Conservation (phyloP, 805 yeast species). For the Metschnikowia chrysomelidarum region DNA sequence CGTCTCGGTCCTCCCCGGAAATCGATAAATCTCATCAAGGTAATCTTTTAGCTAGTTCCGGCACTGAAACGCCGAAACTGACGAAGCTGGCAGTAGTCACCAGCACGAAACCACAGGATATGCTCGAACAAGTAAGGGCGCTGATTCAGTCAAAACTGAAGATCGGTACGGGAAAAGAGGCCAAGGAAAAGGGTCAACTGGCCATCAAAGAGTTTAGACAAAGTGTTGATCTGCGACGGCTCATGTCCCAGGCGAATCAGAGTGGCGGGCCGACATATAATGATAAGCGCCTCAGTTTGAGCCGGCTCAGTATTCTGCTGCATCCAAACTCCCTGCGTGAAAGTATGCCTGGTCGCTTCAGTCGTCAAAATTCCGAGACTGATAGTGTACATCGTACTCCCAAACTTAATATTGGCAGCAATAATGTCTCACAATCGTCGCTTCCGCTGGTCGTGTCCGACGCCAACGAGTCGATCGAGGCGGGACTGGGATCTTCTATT, state of each 20-base stretch:
- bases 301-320: too few relatives aligned
- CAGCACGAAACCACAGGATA: constrained; percentile 25
- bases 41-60: too few relatives aligned
- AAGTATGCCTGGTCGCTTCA: neutral
- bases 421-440: constrained; percentile 26
- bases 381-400: neutral
- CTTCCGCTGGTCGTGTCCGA: constrained; percentile 27
- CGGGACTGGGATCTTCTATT: too few relatives aligned
- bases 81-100: constrained; percentile 5
- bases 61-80: constrained; percentile 7
- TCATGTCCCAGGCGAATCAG: constrained; percentile 22
- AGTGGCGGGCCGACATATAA: too few relatives aligned
- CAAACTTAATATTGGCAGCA: neutral
- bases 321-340: constrained; percentile 6
- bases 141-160: constrained; percentile 31
- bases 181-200: constrained; percentile 19
- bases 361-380: neutral
- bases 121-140: constrained; percentile 29
- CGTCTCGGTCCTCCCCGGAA: constrained; percentile 2
- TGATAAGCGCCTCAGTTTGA: too few relatives aligned
- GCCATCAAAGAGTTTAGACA: constrained; percentile 35
- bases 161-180: constrained; percentile 18
- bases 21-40: too few relatives aligned
- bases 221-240: constrained; percentile 35
- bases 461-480: too few relatives aligned